phyloP scores from a whole-genome alignment of 164 flowering plant genomes.

The Kingdonia uniflora region DNA sequence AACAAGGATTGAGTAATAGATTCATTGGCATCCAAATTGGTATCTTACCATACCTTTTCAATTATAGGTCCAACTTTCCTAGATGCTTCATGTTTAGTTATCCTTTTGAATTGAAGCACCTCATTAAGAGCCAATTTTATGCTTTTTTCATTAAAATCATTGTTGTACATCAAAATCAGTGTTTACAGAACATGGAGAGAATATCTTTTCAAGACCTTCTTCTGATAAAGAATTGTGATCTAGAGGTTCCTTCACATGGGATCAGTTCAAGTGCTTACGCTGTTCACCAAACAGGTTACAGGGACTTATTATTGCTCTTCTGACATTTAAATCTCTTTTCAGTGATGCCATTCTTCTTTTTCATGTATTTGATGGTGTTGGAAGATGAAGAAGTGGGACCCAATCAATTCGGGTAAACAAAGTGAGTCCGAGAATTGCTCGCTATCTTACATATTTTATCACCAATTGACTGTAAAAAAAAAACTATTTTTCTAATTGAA shows the following conservation, averaged over 20 bases:
- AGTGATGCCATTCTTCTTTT: conserved; percentile 56
- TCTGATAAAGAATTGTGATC: conserved; percentile 9
- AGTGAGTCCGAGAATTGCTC: conserved; percentile 71
- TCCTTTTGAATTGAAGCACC: conserved; percentile 41
- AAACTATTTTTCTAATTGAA: too few species aligned
- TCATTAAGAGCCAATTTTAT: conserved; percentile 53
- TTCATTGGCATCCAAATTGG: conserved; percentile 11
- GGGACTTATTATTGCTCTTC: conserved; percentile 59
- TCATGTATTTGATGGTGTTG: conserved; percentile 65
- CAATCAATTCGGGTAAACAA: conserved; percentile 54
- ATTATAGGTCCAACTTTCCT: conserved; percentile 17
- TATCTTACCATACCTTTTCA: conserved; percentile 21
- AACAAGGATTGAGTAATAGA: conserved; percentile 7
- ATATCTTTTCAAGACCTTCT: conserved; percentile 7
- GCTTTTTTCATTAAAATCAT: conserved; percentile 54
- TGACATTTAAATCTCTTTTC: conserved; percentile 29
- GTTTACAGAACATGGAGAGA: conserved; percentile 9
- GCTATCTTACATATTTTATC: conserved; percentile 65
- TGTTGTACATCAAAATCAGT: conserved; percentile 12
- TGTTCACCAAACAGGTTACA: conserved; percentile 59
- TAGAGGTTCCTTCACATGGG: conserved; percentile 15
- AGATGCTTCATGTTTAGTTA: conserved; percentile 35
- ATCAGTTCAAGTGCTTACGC: conserved; percentile 39
- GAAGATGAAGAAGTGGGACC: conserved; percentile 60
- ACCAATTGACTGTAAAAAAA: conserved; percentile 49